phyloP scores from a whole-genome alignment of 2,329 filamentous ascomycete species.

The Pestalotiopsis sp. region DNA sequence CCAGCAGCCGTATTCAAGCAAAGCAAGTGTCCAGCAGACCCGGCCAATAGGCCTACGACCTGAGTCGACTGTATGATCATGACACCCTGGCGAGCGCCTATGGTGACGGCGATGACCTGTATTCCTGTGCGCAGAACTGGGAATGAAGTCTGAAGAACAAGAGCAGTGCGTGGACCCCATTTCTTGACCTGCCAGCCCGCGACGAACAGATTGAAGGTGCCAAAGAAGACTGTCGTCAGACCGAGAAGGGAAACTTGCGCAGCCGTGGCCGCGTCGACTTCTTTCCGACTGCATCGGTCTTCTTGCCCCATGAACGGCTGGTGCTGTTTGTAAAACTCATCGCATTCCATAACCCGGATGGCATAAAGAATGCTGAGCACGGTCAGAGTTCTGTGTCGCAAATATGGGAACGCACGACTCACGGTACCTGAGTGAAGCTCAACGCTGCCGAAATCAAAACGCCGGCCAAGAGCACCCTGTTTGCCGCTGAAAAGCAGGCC shows the following conservation, averaged over 20 bases:
- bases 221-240: conserved; percentile 68
- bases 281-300: conserved; percentile 60
- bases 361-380: conserved; percentile 57
- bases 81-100: conserved; percentile 62
- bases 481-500: background rate
- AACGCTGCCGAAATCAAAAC: conserved; percentile 23
- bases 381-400: background rate
- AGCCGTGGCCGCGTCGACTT: conserved; percentile 67
- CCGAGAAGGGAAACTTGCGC: conserved; percentile 65
- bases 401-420: background rate
- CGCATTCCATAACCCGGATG: conserved; percentile 72
- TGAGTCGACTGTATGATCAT: conserved; percentile 68
- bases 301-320: conserved; percentile 46
- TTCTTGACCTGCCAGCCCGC: conserved; percentile 68
- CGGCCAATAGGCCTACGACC: conserved; percentile 68
- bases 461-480: background rate
- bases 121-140: conserved; percentile 63
- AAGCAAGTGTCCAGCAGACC: conserved; percentile 69
- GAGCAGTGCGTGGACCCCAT: conserved; percentile 62
- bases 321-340: conserved; percentile 65
- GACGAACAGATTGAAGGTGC: conserved; percentile 65
- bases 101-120: conserved; percentile 65
- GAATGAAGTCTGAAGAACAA: conserved; percentile 64
- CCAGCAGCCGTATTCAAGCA: conserved; percentile 69
- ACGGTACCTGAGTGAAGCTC: conserved; percentile 25